Conservation (phyloP, 495 filamentous ascomycete genomes). For the Tirmania nivea region DNA sequence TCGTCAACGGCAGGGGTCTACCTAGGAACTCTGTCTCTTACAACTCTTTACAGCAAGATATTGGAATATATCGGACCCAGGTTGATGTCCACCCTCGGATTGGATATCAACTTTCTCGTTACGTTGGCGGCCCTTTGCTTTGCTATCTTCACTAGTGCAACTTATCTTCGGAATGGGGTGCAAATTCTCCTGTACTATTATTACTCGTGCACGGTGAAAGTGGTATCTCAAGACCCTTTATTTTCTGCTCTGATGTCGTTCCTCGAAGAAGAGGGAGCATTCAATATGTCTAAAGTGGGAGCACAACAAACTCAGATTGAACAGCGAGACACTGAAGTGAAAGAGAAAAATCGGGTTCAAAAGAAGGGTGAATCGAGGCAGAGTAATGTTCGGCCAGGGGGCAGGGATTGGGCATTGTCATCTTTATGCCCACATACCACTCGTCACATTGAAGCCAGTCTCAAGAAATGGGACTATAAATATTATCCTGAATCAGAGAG, state of each 20-base stretch:
- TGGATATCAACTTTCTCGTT: not conserved
- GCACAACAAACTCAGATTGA: not conserved
- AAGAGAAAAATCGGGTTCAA: not conserved
- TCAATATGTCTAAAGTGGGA: not conserved
- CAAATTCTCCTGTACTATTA: conserved; percentile 7
- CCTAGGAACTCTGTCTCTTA: not conserved
- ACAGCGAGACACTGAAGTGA: too few species aligned
- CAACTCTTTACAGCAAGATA: not conserved
- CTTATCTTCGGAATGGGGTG: not conserved
- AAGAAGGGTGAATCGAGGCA: not conserved
- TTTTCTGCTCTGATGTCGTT: conserved; percentile 5
- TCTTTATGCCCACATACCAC: not conserved
- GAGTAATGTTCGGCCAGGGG: not conserved
- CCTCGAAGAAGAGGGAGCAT: not conserved
- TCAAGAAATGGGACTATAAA: not conserved
- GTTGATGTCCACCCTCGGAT: not conserved
- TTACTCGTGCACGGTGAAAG: conserved; percentile 8
- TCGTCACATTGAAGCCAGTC: conserved; percentile 1
- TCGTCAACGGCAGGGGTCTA: not conserved
- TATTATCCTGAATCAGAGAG: not conserved
- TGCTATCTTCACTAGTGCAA: not conserved
- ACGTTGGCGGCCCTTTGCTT: not conserved
- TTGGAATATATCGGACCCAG: not conserved
- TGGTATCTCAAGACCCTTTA: conserved; percentile 9
- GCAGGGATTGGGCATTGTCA: not conserved